These are phyloP conservation scores for Verticillium tricorpus DNA, from an alignment of 2,329 filamentous ascomycete genomes.

Conservation along the genomic window DNA sequence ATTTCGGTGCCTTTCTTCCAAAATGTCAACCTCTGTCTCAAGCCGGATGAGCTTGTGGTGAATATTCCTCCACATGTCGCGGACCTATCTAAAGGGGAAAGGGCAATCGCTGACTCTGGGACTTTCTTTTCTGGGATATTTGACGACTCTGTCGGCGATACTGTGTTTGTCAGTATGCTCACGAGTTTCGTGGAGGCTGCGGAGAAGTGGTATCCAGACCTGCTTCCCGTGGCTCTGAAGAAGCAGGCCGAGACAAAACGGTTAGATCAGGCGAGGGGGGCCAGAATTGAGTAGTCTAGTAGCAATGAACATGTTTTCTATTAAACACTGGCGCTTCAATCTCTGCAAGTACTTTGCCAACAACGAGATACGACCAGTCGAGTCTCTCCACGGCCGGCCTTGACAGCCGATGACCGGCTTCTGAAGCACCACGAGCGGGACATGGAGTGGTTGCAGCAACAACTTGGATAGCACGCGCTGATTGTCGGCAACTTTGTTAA, in stretches of 20 bases:
- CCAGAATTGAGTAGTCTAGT: not conserved
- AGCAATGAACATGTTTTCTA: not conserved
- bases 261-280: not conserved
- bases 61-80: not conserved
- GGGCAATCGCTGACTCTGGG: not conserved
- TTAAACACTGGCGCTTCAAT: not conserved
- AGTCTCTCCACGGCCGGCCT: not conserved
- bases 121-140: not conserved
- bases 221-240: not conserved
- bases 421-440: too few relatives aligned
- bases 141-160: not conserved
- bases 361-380: not conserved
- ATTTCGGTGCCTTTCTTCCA: not conserved
- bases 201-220: not conserved
- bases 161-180: not conserved
- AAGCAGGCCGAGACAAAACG: not conserved
- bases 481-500: too few relatives aligned
- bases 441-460: too few relatives aligned
- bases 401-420: not conserved
- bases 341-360: not conserved
- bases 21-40: not conserved
- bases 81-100: not conserved
- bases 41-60: not conserved
- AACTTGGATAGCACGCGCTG: too few relatives aligned
- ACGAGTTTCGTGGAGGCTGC: not conserved